Evolutionary conservation across 1,284 basidiomycete species (phyloP), one percentile per base, ranked within the genome.

Genomic region (Inonotus hispidus): DNA sequence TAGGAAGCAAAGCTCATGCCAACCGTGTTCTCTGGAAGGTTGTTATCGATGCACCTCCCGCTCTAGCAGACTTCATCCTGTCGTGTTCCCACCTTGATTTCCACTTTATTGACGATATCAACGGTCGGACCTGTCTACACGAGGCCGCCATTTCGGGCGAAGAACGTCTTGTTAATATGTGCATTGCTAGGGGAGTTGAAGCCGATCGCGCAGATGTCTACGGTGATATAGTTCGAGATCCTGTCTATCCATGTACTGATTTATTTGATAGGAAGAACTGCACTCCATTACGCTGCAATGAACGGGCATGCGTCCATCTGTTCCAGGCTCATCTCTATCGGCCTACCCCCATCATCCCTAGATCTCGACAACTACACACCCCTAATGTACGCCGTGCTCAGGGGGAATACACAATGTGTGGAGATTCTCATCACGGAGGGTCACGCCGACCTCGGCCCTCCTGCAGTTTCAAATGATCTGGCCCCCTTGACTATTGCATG

Each of bases 261-360:
- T 6, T 50, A 16, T 38, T 13, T 47, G 21, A 38, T 38, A 64
- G 63, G 63, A 37, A 90, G 97, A 16, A 91, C 92, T 10, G 89
- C 95, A 2, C 80, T 99, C 55, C 96, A 98, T 74, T 99, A 99
- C 73, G 94, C 94, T 16, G 92, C 94, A 16, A 94, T 99, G 87
- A 88, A 93, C 68, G 95, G 95, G 1, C 90, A 95, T 71, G 79
- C 85, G 1, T 76, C 76, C 14, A 83, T 97, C 61, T 95, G 93
- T 72, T 81, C 80, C 53, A 85, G 82, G 65, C 82, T 99, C 38
- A 77, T 99, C 62, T 80, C 86, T 62, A 84, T 86, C 14, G 76
- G 81, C 16, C 77, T 92, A 7, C 79, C 85, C 37, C 81, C 92
- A 1, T 82, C 87, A 63, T 79, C 84, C 13, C 82, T 90, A 55